phyloP scores from a whole-genome alignment of 2,329 filamentous ascomycete genomes.

The Rugonectria rugulosa region DNA sequence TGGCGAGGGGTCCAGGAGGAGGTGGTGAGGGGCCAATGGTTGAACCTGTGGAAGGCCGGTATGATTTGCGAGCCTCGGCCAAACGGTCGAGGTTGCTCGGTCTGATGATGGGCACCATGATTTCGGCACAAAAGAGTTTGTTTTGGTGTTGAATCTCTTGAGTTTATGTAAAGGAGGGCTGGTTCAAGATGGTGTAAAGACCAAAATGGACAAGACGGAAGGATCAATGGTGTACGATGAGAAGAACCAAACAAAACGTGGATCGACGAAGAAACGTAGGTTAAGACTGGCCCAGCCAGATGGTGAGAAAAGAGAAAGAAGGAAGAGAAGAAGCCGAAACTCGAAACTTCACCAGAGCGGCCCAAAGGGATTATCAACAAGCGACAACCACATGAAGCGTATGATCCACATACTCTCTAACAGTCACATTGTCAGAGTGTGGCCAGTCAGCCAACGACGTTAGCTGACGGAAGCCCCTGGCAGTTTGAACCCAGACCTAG shows the following conservation, averaged over 20 bases:
- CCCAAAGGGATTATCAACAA: slow-evolving; percentile 35
- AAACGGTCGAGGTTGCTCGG: slow-evolving; percentile 33
- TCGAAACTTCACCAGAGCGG: slow-evolving; percentile 32
- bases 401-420: slow-evolving; percentile 27
- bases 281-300: slow-evolving; percentile 34
- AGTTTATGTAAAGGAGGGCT: not conserved
- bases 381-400: slow-evolving; percentile 20
- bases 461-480: slow-evolving; percentile 11
- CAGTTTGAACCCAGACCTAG: not conserved
- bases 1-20: slow-evolving; percentile 40
- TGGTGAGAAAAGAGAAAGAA: slow-evolving; percentile 24
- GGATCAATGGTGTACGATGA: no score
- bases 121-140: slow-evolving; percentile 9
- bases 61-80: slow-evolving; percentile 25
- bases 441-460: slow-evolving; percentile 13
- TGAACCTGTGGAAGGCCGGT: slow-evolving; percentile 20
- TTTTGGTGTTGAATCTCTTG: not conserved
- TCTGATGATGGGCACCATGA: slow-evolving; percentile 37
- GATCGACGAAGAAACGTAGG: slow-evolving; percentile 18
- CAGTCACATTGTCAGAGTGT: slow-evolving; percentile 31
- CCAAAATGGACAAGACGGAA: not conserved
- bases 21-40: slow-evolving; percentile 32
- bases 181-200: not conserved
- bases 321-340: slow-evolving; percentile 34
- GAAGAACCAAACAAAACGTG: slow-evolving; percentile 19